Base-by-base conservation (phyloP, 2,329 filamentous ascomycete species). In the Sarocladiaceae sp. region DNA sequence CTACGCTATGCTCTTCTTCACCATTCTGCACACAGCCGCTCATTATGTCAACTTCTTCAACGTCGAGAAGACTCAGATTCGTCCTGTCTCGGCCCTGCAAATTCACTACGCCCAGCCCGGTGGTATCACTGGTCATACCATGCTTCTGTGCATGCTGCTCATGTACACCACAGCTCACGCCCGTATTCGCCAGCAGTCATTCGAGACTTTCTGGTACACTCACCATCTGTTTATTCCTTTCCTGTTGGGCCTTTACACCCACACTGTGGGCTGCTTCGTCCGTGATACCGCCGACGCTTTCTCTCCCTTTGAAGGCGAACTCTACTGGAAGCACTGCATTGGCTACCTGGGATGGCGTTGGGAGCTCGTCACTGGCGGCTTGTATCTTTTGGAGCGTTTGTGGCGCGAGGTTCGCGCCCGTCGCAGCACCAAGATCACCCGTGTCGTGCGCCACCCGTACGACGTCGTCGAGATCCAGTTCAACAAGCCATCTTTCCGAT, bases 31-130 rank as follows among this genome's bases (percentile, higher is more conserved):
- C 63, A 84, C 83, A 1, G 60, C 74, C 12, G 80, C 80, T 42
- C 93, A 98, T 66, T 98, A 98, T 58, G 88, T 97, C 72, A 98
- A 98, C 71, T 98, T 98, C 69, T 97, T 83, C 75, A 96, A 95
- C 57, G 86, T 98, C 50, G 93, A 98, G 65, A 78, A 80, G 55
- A 79, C 75, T 0, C 88, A 96, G 61, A 77, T 96, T 44, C 83
- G 93, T 43, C 83, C 84, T 2, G 77, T 86, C 37, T 80, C 81
- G 3, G 93, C 93, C 3, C 66, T 97, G 6, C 76, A 97, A 58
- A 95, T 97, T 51, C 93, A 97, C 65, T 98, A 95, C 62, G 77
- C 80, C 1, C 79, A 95, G 60, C 78, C 89, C 41, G 90, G 88
- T 57, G 93, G 93, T 49, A 85, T 97, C 50, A 98, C 93, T 2